Percentiles rank a stretch among this genome's conserved stretches.
phyloP scores from a whole-genome alignment of 371 early-diverging fungal genomes.

The Mucor ambiguus region DNA sequence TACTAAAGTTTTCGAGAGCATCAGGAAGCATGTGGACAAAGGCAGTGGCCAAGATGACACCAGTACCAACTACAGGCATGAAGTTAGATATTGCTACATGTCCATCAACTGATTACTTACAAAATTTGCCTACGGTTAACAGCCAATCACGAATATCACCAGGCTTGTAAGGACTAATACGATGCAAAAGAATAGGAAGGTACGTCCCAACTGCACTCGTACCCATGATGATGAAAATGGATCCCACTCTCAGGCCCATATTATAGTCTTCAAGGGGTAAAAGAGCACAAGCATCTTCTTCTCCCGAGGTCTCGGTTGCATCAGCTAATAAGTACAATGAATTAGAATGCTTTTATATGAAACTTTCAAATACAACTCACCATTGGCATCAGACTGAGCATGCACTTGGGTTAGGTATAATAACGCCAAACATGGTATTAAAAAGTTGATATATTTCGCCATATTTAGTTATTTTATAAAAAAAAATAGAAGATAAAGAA shows the following conservation, averaged over 20 bases:
- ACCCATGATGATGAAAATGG: conserved; percentile 28
- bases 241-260: conserved; percentile 37
- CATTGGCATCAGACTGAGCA: conserved; percentile 6
- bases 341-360: not conserved
- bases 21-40: conserved; percentile 54
- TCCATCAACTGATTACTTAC: conserved; percentile 22
- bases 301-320: not conserved
- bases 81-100: not conserved
- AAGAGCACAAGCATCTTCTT: conserved; percentile 28
- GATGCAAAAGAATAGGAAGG: conserved; percentile 39
- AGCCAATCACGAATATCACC: conserved; percentile 38
- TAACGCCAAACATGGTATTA: not conserved
- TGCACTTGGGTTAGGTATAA: not conserved
- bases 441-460: not conserved
- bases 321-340: not conserved
- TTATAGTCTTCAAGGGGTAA: conserved; percentile 35
- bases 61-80: conserved; percentile 41
- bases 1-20: conserved; percentile 40
- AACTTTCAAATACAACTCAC: not conserved
- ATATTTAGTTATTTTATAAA: conserved; percentile 1
- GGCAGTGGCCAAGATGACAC: conserved; percentile 51
- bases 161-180: conserved; percentile 29
- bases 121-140: conserved; percentile 47
- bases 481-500: not conserved
- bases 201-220: conserved; percentile 32